Evolutionary conservation across 2,329 filamentous ascomycete genomes (phyloP), one percentile per base, ranked within the genome.

Genomic region (Fusarium sp.): DNA sequence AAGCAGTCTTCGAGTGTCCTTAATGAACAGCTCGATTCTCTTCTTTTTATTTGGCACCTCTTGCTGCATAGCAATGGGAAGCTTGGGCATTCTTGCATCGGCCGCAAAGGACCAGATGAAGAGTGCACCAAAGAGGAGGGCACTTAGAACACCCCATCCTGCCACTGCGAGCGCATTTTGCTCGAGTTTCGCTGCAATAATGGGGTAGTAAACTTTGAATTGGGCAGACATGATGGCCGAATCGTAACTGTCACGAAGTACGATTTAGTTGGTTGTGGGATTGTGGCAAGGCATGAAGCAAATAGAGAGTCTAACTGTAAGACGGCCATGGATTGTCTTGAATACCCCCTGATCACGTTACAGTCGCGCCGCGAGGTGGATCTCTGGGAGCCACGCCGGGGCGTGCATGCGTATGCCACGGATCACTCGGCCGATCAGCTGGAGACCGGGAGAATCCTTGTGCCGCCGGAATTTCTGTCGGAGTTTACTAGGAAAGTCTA

Each of bases 21-120:
- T 48, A 27, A 48, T 48, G 27, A 48, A 48, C n/a, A 48, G 18
- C 3, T 48, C 44, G 16, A 48, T 48, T 48, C 44, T 28, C 44
- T 48, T 16, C 44, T 48, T 48, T 15, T 31, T 30, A 16, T 48
- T 48, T 48, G 44, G 44, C 44, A 48, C 44, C n/a, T 48, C 44
- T 48, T 31, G 16, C 15, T 48, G 44, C 44, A 48, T 48, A 18
- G 27, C 44, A 31, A 48, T 48, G 9, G 44, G 44, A n/a, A 48
- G 44, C 44, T 48, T 48, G 27, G 44, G 44, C 44, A 48, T 48
- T 13, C 44, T 48, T 5, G 44, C 44, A 18, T 48, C 27, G 28
- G 23, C 44, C 44, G 28, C 15, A 18, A 48, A 31, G 15, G 44
- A 31, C 44, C 44, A 48, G 44, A 48, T n/a, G n/a, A 30, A 48